Evolutionary conservation across 257 asterid species (phyloP), one percentile per base, ranked within the genome.

Genomic region (Galeopsis tetrahit): DNA sequence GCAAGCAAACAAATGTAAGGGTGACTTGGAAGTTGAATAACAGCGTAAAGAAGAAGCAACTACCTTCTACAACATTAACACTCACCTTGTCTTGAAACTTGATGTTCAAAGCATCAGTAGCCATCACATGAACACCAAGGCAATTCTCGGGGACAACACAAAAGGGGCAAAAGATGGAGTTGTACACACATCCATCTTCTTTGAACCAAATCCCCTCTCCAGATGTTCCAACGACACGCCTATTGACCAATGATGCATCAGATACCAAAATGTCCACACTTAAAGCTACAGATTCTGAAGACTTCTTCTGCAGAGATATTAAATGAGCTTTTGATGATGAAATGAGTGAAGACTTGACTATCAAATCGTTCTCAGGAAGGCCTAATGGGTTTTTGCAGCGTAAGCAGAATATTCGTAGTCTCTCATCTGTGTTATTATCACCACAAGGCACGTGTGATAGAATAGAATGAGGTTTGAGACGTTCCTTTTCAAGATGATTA

Each of bases 141-240:
- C 95, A 89, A 75, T 78, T 81, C 57, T 75, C 77, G 13, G 86
- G 71, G 63, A 72, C 79, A 63, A 59, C 58, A 58, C 99, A 95
- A 69, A 85, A 88, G 49, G 98, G 96, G 78, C 99, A 95, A 79
- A 86, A 88, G 5, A 95, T 34, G 46, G 89, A 80, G 62, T 79
- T 84, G 80, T 75, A 95, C 28, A 95, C 99, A 53, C 99, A 95
- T 21, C 99, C 99, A 80, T 95, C 99, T 82, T 89, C 97, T 73
- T 84, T 88, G 83, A 97, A 95, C 99, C 99, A 95, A 83, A 88
- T 76, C 56, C 92, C 99, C 69, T 80, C 88, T 72, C 60, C 75
- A 70, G 82, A 72, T 70, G 72, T 70, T 69, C 58, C 82, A 66
- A 69, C 78, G 65, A 94, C 63, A 39, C 78, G 79, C 73, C 80